These are phyloP conservation scores for Agaricus sinodeliciosus DNA, from an alignment of 768 basidiomycete species.

Conservation along the genomic window DNA sequence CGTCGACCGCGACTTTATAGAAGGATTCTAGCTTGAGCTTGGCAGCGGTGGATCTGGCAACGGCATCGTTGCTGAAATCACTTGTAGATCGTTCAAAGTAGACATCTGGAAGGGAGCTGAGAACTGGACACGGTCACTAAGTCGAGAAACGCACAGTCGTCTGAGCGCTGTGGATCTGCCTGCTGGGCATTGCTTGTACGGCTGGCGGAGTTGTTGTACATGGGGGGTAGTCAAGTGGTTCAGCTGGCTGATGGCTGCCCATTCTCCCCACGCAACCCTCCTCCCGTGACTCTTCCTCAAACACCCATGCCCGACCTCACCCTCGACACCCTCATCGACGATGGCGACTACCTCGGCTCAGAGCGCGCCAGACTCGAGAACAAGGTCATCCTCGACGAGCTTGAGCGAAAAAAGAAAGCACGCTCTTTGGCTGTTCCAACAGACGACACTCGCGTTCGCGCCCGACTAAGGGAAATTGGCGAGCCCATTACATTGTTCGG, in stretches of 20 bases:
- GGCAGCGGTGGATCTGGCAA: constrained; percentile 86
- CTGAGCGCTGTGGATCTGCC: constrained; percentile 33
- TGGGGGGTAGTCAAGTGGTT: constrained; percentile 12
- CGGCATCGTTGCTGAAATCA: constrained; percentile 79
- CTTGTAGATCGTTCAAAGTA: constrained; percentile 88
- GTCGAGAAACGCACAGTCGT: constrained; percentile 32
- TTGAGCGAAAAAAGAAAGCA: constrained; percentile 97
- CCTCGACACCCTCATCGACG: constrained; percentile 69
- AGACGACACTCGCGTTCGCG: constrained; percentile 90
- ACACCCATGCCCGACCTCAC: constrained; percentile 64
- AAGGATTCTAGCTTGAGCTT: constrained; percentile 96
- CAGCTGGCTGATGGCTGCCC: constrained; percentile 5
- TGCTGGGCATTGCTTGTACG: constrained; percentile 17
- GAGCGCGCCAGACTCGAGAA: constrained; percentile 76
- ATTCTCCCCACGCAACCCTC: constrained; percentile 16
- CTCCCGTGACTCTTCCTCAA: constrained; percentile 3
- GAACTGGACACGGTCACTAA: too few species aligned
- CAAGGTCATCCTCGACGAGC: constrained; percentile 84
- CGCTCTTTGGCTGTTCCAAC: constrained; percentile 93
- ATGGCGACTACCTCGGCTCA: constrained; percentile 67
- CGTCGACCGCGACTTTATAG: constrained; percentile 97
- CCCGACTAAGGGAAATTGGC: constrained; percentile 84
- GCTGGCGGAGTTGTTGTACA: constrained; percentile 28
- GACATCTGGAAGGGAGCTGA: constrained; percentile 57
- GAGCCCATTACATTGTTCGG: constrained; percentile 98